Evolutionary conservation across 192 early-diverging fungal genomes (phyloP).

Genomic region (Rhizophagus sp.): DNA sequence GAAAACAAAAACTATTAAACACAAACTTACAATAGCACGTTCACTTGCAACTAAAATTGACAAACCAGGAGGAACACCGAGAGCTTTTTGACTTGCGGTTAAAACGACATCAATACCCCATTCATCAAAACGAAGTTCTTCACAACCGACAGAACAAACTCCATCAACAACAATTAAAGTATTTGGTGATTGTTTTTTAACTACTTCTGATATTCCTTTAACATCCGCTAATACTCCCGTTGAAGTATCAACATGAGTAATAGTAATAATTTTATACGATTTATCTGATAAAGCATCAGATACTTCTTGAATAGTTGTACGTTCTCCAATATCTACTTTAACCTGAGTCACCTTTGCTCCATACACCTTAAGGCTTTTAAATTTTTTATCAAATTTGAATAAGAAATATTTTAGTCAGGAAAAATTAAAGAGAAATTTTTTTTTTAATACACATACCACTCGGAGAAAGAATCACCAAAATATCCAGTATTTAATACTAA

Average conservation of each 20-base stretch:
- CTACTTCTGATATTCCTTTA: slow-evolving; percentile 69
- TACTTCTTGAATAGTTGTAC: slow-evolving; percentile 69
- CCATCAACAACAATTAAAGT: slow-evolving; percentile 94
- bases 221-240: slow-evolving; percentile 90
- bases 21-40: slow-evolving; percentile 55
- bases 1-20: not conserved
- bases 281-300: slow-evolving; percentile 61
- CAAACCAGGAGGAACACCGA: slow-evolving; percentile 93
- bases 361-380: slow-evolving; percentile 73
- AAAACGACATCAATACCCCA: slow-evolving; percentile 92
- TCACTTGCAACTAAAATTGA: slow-evolving; percentile 85
- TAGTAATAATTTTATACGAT: slow-evolving; percentile 83
- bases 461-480: slow-evolving; percentile 95
- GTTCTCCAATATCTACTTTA: slow-evolving; percentile 68
- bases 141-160: slow-evolving; percentile 93
- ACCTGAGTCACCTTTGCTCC: slow-evolving; percentile 84
- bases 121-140: slow-evolving; percentile 88
- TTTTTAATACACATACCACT: slow-evolving; percentile 59
- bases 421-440: not conserved
- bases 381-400: not conserved
- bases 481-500: slow-evolving; percentile 91
- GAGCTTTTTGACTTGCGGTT: slow-evolving; percentile 93
- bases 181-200: slow-evolving; percentile 74
- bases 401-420: too few relatives aligned
- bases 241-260: slow-evolving; percentile 97